Conservation (phyloP, 1,139 yeast genomes). For the Diutina sp. region DNA sequence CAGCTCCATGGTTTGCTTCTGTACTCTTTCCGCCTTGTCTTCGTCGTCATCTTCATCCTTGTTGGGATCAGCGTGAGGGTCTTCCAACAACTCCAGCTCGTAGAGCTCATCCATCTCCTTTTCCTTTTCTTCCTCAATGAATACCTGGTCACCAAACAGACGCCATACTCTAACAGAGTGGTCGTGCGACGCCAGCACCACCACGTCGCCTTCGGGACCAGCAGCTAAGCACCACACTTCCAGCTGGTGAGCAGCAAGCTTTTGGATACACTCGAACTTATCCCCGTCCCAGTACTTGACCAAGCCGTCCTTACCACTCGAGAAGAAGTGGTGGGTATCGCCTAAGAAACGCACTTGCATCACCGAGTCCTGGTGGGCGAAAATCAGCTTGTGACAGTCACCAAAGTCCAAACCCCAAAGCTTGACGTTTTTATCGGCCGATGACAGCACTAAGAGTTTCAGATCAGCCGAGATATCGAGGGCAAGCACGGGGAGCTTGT, state of each 20-base stretch:
- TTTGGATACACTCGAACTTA: constrained; percentile 87
- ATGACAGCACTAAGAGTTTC: constrained; percentile 76
- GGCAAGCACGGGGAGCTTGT: constrained; percentile 83
- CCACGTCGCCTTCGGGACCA: constrained; percentile 56
- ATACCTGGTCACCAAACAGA: constrained; percentile 87
- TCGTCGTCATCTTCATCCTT: constrained; percentile 34
- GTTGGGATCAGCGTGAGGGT: constrained; percentile 44
- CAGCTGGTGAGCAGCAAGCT: constrained; percentile 75
- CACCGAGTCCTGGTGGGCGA: constrained; percentile 93
- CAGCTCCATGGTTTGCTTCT: constrained; percentile 80
- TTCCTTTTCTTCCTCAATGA: constrained; percentile 91
- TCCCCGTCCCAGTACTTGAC: constrained; percentile 98
- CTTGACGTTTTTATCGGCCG: constrained; percentile 94
- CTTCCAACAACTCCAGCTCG: constrained; percentile 60
- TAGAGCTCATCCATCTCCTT: constrained; percentile 88
- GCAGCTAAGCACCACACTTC: constrained; percentile 90
- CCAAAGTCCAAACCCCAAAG: constrained; percentile 99
- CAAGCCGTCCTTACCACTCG: constrained; percentile 80
- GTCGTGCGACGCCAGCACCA: constrained; percentile 88
- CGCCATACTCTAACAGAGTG: constrained; percentile 86
- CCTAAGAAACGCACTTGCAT: constrained; percentile 82
- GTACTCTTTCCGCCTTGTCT: constrained; percentile 56
- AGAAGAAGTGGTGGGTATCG: constrained; percentile 75
- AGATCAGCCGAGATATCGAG: constrained; percentile 85
- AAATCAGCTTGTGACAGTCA: constrained; percentile 92